A percentile compares a stretch with the other conserved stretches of the same genome.
Evolutionary conservation across 129 eudicot genomes (phyloP).

Genomic region (Pittosporum tobira): DNA sequence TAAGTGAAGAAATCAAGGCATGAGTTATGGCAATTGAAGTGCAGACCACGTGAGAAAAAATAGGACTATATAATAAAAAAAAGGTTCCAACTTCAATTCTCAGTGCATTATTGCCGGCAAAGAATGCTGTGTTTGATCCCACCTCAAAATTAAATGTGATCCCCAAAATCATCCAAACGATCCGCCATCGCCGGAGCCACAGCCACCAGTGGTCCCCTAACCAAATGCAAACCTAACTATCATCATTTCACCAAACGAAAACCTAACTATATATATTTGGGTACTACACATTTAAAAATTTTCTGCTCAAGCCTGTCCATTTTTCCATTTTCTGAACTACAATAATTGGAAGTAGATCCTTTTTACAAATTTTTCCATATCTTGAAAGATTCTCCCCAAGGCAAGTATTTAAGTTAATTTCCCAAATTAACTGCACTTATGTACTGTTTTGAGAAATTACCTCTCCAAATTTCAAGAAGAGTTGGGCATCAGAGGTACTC

Average conservation of each 20-base stretch:
- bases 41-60: too few relatives aligned
- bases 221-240: conserved; percentile 16
- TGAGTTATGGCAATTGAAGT: too few relatives aligned
- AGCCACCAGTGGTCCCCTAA: conserved; percentile 14
- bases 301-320: background rate
- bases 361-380: conserved; percentile 15
- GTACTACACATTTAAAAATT: background rate
- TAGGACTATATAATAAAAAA: too few relatives aligned
- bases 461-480: conserved; percentile 86
- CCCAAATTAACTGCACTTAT: background rate
- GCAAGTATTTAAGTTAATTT: background rate
- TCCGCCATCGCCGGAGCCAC: background rate
- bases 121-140: conserved; percentile 4
- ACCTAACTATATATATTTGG: background rate
- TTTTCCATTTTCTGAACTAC: conserved; percentile 13
- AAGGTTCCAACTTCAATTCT: too few relatives aligned
- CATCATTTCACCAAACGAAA: background rate
- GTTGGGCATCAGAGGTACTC: conserved; percentile 97
- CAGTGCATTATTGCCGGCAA: conserved; percentile 23
- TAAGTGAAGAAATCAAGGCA: too few relatives aligned
- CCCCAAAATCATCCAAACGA: background rate
- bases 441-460: conserved; percentile 86
- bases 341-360: conserved; percentile 16
- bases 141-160: background rate
- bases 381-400: background rate